A percentile compares a stretch with the other conserved stretches of the same genome.
phyloP scores from a whole-genome alignment of 2,329 filamentous ascomycete genomes.

The Cercospora berteroae region DNA sequence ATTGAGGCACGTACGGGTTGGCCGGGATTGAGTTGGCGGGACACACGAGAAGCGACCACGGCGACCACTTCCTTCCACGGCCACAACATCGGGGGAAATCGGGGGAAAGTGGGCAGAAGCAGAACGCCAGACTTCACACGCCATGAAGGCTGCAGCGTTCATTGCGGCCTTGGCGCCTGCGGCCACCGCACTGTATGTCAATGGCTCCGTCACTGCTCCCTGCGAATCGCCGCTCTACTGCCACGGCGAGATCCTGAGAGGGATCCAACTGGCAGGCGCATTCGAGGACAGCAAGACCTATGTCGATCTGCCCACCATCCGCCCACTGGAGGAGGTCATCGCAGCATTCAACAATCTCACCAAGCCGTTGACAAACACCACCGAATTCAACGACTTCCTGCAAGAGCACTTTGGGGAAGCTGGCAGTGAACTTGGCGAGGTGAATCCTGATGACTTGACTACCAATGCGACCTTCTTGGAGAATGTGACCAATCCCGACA shows the following conservation, averaged over 20 bases:
- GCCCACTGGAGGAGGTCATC: slow-evolving; percentile 59
- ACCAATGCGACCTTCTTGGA: slow-evolving; percentile 60
- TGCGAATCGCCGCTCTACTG: slow-evolving; percentile 69
- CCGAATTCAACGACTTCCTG: slow-evolving; percentile 62
- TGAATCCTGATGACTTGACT: slow-evolving; percentile 52
- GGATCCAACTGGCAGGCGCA: slow-evolving; percentile 62
- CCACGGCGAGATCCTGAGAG: slow-evolving; percentile 61
- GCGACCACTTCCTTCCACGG: neutral
- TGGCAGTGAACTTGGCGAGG: slow-evolving; percentile 60
- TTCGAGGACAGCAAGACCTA: slow-evolving; percentile 70
- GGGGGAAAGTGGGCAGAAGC: neutral
- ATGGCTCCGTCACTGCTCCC: slow-evolving; percentile 61
- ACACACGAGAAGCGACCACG: neutral
- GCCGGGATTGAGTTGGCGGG: neutral
- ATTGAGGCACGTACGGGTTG: neutral
- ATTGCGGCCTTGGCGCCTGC: slow-evolving; percentile 16
- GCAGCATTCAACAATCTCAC: slow-evolving; percentile 59
- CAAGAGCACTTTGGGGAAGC: slow-evolving; percentile 62
- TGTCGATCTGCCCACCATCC: slow-evolving; percentile 62
- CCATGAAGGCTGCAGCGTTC: neutral
- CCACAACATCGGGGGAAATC: neutral
- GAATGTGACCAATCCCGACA: slow-evolving; percentile 56
- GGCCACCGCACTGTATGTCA: slow-evolving; percentile 53
- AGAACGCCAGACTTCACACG: neutral
- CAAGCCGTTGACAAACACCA: slow-evolving; percentile 63